These are phyloP conservation scores for Lodderomyces beijingensis DNA, from an alignment of 1,139 yeast genomes.

Conservation along the genomic window DNA sequence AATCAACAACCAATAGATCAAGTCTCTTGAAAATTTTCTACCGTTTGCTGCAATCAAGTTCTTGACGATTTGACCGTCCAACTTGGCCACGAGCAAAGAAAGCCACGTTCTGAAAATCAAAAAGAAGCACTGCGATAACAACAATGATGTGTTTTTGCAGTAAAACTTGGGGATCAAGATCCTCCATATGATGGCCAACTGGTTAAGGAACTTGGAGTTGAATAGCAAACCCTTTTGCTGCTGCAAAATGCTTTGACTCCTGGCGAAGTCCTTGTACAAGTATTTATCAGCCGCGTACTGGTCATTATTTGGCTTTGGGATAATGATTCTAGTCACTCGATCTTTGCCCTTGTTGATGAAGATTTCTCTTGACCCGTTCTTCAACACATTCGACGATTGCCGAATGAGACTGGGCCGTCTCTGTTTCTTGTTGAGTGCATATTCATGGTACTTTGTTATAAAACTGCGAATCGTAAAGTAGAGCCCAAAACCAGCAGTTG, in stretches of 20 bases:
- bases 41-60: conserved; percentile 85
- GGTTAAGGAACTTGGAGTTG: conserved; percentile 68
- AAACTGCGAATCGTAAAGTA: conserved; percentile 30
- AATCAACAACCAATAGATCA: conserved; percentile 80
- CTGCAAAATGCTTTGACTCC: conserved; percentile 32
- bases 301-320: conserved; percentile 57
- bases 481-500: conserved; percentile 43
- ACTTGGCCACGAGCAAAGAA: conserved; percentile 76
- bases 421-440: conserved; percentile 20
- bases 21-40: conserved; percentile 67
- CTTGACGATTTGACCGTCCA: conserved; percentile 90
- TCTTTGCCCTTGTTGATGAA: conserved; percentile 49
- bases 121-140: conserved; percentile 70
- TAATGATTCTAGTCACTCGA: conserved; percentile 42
- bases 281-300: conserved; percentile 68
- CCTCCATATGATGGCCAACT: conserved; percentile 72
- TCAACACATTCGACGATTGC: conserved; percentile 41
- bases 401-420: conserved; percentile 39
- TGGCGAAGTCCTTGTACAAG: conserved; percentile 49
- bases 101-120: conserved; percentile 82
- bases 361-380: conserved; percentile 53
- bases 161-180: conserved; percentile 73
- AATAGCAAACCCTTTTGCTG: conserved; percentile 31
- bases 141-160: conserved; percentile 62
- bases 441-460: conserved; percentile 30